Evolutionary conservation across 495 filamentous ascomycete genomes (phyloP).

Genomic region (Lepraria neglecta): DNA sequence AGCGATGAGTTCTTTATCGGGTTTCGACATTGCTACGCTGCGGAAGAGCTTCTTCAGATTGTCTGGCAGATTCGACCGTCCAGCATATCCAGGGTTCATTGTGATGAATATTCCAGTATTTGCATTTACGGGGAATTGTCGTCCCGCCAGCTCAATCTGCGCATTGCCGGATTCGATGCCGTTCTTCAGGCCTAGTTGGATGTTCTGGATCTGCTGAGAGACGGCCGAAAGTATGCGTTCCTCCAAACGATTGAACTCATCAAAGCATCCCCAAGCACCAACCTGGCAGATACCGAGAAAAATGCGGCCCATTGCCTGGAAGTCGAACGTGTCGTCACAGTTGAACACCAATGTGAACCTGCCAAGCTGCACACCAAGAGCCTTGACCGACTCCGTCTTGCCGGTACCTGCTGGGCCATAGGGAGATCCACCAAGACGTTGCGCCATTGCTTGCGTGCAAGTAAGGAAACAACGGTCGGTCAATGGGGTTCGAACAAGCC

Average conservation of each 20-base stretch:
- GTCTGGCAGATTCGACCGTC: conserved; percentile 93
- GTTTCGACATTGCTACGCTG: conserved; percentile 99
- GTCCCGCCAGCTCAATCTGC: conserved; percentile 88
- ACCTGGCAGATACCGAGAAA: conserved; percentile 99
- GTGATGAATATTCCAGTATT: conserved; percentile 99
- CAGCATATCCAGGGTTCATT: conserved; percentile 99
- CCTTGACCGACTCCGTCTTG: conserved; percentile 98
- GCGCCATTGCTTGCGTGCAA: conserved; percentile 88
- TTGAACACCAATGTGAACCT: conserved; percentile 98
- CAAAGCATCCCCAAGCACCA: conserved; percentile 98
- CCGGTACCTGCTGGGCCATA: conserved; percentile 98
- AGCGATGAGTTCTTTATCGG: conserved; percentile 97
- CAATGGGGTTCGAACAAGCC: conserved; percentile 89
- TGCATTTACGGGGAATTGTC: conserved; percentile 75
- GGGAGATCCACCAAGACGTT: conserved; percentile 90
- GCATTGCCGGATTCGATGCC: conserved; percentile 67
- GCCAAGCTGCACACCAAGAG: conserved; percentile 89
- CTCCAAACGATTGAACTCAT: conserved; percentile 98
- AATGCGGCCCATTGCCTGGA: conserved; percentile 98
- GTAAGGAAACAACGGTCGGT: conserved; percentile 98
- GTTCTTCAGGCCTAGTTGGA: conserved; percentile 87
- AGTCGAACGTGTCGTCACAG: conserved; percentile 98
- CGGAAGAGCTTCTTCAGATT: conserved; percentile 99
- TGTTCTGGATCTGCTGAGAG: conserved; percentile 98
- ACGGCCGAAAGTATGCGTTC: conserved; percentile 96